A percentile compares a stretch with the other conserved stretches of the same genome.
Conservation (phyloP, 345 rosid genomes). For the Iberis pinnata region DNA sequence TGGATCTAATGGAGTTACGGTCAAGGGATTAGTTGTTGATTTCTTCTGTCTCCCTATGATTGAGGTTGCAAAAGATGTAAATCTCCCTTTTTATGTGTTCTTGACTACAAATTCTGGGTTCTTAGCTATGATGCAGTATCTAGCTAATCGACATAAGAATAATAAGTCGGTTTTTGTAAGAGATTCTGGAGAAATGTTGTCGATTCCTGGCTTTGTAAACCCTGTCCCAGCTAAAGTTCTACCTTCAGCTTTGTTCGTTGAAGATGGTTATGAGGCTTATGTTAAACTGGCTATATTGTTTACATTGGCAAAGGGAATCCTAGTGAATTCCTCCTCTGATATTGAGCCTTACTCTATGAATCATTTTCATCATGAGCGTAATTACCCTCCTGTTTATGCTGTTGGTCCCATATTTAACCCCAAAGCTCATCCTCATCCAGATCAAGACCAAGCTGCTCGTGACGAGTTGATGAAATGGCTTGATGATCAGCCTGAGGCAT, state of each 20-base stretch:
- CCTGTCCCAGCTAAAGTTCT: constrained; percentile 38
- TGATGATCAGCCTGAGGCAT: constrained; percentile 41
- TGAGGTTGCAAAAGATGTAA: constrained; percentile 32
- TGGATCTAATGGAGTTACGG: constrained; percentile 20
- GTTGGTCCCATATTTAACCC: constrained; percentile 41
- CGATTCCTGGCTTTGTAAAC: constrained; percentile 36
- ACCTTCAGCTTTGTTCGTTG: constrained; percentile 30
- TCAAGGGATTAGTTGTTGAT: constrained; percentile 41
- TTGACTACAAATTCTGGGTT: constrained; percentile 37
- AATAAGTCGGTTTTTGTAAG: constrained; percentile 17
- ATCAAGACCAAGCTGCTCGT: constrained; percentile 24
- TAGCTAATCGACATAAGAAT: constrained; percentile 30
- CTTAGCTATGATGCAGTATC: constrained; percentile 35
- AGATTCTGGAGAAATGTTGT: constrained; percentile 20
- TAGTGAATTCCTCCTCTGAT: constrained; percentile 40
- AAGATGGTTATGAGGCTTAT: constrained; percentile 35
- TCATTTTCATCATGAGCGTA: constrained; percentile 18
- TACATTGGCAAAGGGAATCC: constrained; percentile 33
- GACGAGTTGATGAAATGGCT: constrained; percentile 43
- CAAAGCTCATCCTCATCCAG: constrained; percentile 29
- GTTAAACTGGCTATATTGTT: constrained; percentile 36
- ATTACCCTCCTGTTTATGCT: constrained; percentile 33
- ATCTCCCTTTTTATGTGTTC: constrained; percentile 46
- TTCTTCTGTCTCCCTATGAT: constrained; percentile 43
- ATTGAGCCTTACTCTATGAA: constrained; percentile 38